These are phyloP conservation scores for Hyphodiscus hymeniophilus DNA, from an alignment of 495 filamentous ascomycete genomes.

Conservation along the genomic window DNA sequence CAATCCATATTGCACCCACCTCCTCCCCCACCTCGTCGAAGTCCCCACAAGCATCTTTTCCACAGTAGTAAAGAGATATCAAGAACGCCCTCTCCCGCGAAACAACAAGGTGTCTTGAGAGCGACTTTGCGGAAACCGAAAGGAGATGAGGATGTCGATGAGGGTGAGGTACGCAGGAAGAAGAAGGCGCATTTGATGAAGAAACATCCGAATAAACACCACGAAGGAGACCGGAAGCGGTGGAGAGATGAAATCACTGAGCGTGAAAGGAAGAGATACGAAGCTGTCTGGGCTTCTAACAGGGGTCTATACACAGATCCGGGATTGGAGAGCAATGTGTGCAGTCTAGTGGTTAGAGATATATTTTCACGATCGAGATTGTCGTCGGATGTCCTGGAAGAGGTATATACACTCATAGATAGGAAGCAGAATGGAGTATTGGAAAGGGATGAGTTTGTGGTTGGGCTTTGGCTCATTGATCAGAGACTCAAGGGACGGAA, in stretches of 20 bases:
- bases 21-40: conserved; percentile 34
- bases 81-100: conserved; percentile 47
- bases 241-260: conserved; percentile 74
- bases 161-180: conserved; percentile 28
- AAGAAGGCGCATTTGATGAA: conserved; percentile 15
- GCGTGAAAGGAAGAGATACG: conserved; percentile 80
- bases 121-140: conserved; percentile 63
- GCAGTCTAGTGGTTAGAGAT: conserved; percentile 75
- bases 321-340: conserved; percentile 36
- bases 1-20: conserved; percentile 25
- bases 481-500: conserved; percentile 83
- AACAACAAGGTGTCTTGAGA: conserved; percentile 38
- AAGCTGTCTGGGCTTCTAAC: conserved; percentile 95
- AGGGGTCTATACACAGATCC: conserved; percentile 47
- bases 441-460: conserved; percentile 77
- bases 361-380: conserved; percentile 78
- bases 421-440: conserved; percentile 48
- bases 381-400: conserved; percentile 56
- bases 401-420: conserved; percentile 85
- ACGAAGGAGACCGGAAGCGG: conserved; percentile 77
- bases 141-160: conserved; percentile 49
- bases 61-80: conserved; percentile 28
- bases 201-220: conserved; percentile 64
- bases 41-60: conserved; percentile 25
- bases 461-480: conserved; percentile 93